A percentile compares a stretch with the other conserved stretches of the same genome.
These are phyloP conservation scores for Heracleum sosnowskyi DNA, from an alignment of 129 eudicot species.

Conservation along the genomic window DNA sequence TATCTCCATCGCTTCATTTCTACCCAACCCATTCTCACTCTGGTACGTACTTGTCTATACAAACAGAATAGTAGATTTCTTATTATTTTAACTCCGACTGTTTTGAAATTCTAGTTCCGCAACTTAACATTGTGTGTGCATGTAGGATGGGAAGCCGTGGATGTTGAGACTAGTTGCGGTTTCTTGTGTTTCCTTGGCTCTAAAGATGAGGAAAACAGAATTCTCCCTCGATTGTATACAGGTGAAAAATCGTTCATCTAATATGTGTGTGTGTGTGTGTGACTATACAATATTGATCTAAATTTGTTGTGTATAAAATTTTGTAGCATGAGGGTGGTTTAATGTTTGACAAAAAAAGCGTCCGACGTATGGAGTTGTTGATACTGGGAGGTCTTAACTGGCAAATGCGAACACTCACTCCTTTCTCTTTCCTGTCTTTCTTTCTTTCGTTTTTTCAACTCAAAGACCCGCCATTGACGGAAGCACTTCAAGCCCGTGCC, in stretches of 20 bases:
- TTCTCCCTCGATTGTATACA: conserved; percentile 21
- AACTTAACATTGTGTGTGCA: background rate
- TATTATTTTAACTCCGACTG: no score
- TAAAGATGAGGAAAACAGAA: conserved; percentile 40
- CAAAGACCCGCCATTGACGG: conserved; percentile 24
- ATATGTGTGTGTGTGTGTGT: background rate
- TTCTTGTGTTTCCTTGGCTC: conserved; percentile 53
- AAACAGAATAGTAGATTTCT: no score
- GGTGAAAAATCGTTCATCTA: background rate
- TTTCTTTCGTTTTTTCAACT: conserved; percentile 31
- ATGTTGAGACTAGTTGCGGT: conserved; percentile 35
- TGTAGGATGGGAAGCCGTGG: conserved; percentile 48
- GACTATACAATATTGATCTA: background rate
- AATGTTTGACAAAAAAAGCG: conserved; percentile 28
- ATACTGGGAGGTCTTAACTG: conserved; percentile 49
- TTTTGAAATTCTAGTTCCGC: no score
- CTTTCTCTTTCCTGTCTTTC: conserved; percentile 35
- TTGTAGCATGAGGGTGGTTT: conserved; percentile 30
- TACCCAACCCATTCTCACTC: conserved; percentile 13
- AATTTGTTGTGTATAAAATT: background rate
- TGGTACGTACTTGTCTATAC: background rate
- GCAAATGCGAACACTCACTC: conserved; percentile 50
- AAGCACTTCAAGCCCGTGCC: conserved; percentile 38
- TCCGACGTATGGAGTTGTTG: conserved; percentile 44
- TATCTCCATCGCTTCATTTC: conserved; percentile 53